Conservation (phyloP, 108 stramenopile species). For the Cyclotella choctawhatcheeana region DNA sequence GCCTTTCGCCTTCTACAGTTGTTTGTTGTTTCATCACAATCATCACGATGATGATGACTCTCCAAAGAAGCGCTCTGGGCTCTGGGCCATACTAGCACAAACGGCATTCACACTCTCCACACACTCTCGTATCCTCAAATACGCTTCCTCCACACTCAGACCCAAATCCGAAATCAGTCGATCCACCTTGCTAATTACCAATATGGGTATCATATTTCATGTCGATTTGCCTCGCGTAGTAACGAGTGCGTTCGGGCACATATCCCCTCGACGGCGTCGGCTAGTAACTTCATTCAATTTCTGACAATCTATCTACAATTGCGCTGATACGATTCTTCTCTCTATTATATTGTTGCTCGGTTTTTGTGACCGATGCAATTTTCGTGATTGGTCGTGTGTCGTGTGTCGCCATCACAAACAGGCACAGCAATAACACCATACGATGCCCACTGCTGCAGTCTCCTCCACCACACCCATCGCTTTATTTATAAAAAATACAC, state of each 20-base stretch:
- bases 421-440: background rate
- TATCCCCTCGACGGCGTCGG: slow-evolving; percentile 96
- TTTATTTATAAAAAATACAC: slow-evolving; percentile 11
- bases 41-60: too few species aligned
- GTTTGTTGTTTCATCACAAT: too few species aligned
- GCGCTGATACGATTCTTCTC: slow-evolving; percentile 15
- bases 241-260: slow-evolving; percentile 96
- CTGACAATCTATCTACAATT: slow-evolving; percentile 12
- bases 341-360: background rate
- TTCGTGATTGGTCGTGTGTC: background rate
- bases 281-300: slow-evolving; percentile 24
- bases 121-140: slow-evolving; percentile 85
- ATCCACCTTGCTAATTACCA: slow-evolving; percentile 96
- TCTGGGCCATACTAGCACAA: slow-evolving; percentile 76
- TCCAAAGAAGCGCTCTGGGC: slow-evolving; percentile 51
- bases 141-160: slow-evolving; percentile 88
- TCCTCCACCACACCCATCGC: slow-evolving; percentile 26
- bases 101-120: slow-evolving; percentile 96
- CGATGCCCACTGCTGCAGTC: background rate
- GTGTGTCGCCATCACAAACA: slow-evolving; percentile 3
- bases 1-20: background rate
- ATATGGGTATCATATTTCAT: slow-evolving; percentile 87
- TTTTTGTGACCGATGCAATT: background rate
- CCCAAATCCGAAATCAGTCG: slow-evolving; percentile 81
- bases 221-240: slow-evolving; percentile 89